phyloP scores from a whole-genome alignment of 352 stramenopile species.

The Phytophthora tentaculata region DNA sequence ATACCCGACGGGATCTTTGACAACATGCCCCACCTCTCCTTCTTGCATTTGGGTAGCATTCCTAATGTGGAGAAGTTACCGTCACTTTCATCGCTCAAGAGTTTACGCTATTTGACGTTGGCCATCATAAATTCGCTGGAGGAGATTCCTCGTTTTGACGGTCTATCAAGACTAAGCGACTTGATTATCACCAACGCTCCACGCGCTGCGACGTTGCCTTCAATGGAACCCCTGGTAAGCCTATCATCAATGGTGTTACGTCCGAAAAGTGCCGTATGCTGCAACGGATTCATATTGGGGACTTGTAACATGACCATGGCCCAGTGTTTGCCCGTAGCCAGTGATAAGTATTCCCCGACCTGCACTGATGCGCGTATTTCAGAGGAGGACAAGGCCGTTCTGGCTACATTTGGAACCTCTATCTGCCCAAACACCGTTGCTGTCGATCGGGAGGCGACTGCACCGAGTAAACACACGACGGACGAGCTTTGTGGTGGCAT shows the following conservation, averaged over 20 bases:
- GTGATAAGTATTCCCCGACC: constrained; percentile 22
- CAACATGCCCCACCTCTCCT: constrained; percentile 44
- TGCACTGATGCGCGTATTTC: constrained; percentile 31
- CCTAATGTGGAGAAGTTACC: constrained; percentile 34
- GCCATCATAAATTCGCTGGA: constrained; percentile 19
- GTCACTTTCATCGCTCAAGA: constrained; percentile 35
- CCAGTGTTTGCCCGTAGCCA: constrained; percentile 28
- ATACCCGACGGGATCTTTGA: constrained; percentile 34
- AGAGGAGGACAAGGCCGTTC: constrained; percentile 2
- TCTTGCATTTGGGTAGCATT: constrained; percentile 41
- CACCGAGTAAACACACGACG: constrained; percentile 34
- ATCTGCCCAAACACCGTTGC: constrained; percentile 17
- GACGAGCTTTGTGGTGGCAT: constrained; percentile 39
- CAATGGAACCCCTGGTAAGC: constrained; percentile 18
- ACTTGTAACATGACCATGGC: constrained; percentile 32
- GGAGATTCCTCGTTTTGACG: constrained; percentile 37
- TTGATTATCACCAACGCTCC: constrained; percentile 30
- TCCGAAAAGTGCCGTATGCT: constrained; percentile 37
- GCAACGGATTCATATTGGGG: constrained; percentile 40
- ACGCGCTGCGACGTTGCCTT: constrained; percentile 21
- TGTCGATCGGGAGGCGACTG: constrained; percentile 14
- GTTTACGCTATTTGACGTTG: constrained; percentile 44
- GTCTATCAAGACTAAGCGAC: constrained; percentile 17
- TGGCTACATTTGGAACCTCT: constrained; percentile 1
- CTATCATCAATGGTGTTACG: constrained; percentile 29